Conservation (phyloP, 768 basidiomycete genomes). For the Austroboletus festivus region DNA sequence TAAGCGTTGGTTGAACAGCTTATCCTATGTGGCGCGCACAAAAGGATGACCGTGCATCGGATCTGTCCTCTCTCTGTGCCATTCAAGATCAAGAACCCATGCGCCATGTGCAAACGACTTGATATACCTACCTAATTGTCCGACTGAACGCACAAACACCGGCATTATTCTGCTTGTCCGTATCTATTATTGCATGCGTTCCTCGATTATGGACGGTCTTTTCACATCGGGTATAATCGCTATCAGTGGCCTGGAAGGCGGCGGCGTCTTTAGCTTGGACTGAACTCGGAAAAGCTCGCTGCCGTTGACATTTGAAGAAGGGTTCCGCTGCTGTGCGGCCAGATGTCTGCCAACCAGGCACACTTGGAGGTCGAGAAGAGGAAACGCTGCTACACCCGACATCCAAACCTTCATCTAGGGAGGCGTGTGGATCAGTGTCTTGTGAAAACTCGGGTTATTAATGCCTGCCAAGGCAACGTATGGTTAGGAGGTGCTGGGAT, state of each 20-base stretch:
- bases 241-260: conserved; percentile 32
- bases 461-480: conserved; percentile 5
- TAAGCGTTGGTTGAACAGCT: not conserved
- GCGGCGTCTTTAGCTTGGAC: conserved; percentile 28
- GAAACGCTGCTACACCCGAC: too few species aligned
- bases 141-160: too few species aligned
- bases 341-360: conserved; percentile 31
- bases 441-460: conserved; percentile 29
- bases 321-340: conserved; percentile 44
- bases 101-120: not conserved
- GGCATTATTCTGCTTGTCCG: too few species aligned
- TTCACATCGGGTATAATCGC: conserved; percentile 25
- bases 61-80: conserved; percentile 1
- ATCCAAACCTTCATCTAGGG: not conserved
- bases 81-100: not conserved
- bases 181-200: too few species aligned
- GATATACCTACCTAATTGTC: too few species aligned
- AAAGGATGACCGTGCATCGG: not conserved
- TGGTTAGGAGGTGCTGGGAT: conserved; percentile 33
- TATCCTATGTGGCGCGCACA: not conserved
- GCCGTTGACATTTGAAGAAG: conserved; percentile 39
- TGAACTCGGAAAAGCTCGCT: conserved; percentile 21
- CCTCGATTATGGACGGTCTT: conserved; percentile 1
- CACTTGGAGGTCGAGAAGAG: conserved; percentile 36
- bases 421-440: conserved; percentile 14